Conservation (phyloP, 805 yeast genomes). For the Candida chauliodis region DNA sequence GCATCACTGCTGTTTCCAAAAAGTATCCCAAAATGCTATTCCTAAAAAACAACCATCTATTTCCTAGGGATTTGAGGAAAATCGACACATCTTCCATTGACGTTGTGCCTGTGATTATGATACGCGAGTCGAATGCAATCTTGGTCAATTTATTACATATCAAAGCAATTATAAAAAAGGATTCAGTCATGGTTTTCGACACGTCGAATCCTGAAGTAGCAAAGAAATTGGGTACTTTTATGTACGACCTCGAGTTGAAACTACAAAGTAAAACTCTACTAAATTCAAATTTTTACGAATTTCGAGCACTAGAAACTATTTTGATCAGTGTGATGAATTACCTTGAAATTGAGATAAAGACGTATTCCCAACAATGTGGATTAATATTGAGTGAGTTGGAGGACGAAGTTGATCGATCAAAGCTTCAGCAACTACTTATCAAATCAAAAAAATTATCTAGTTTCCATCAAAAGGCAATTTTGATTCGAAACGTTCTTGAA, state of each 20-base stretch:
- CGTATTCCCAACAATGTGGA: slow-evolving; percentile 57
- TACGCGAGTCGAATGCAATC: slow-evolving; percentile 68
- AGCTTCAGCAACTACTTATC: slow-evolving; percentile 67
- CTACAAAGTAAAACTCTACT: slow-evolving; percentile 39
- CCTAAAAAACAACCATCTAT: slow-evolving; percentile 64
- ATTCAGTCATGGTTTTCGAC: slow-evolving; percentile 81
- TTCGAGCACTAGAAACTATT: slow-evolving; percentile 78
- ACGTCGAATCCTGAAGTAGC: slow-evolving; percentile 67
- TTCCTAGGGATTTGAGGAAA: slow-evolving; percentile 83
- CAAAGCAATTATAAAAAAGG: slow-evolving; percentile 80
- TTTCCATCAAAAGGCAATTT: slow-evolving; percentile 69
- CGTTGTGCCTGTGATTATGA: slow-evolving; percentile 85
- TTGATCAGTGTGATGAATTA: slow-evolving; percentile 76
- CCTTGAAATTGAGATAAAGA: slow-evolving; percentile 69
- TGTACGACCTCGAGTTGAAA: slow-evolving; percentile 81
- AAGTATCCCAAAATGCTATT: slow-evolving; percentile 73
- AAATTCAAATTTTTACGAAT: slow-evolving; percentile 50
- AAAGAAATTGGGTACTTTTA: slow-evolving; percentile 65
- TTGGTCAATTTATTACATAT: slow-evolving; percentile 82
- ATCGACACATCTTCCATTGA: slow-evolving; percentile 73
- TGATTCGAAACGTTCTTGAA: slow-evolving; percentile 78
- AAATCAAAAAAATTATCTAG: slow-evolving; percentile 67
- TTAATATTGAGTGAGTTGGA: slow-evolving; percentile 67
- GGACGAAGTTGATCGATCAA: slow-evolving; percentile 72
- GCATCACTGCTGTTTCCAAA: slow-evolving; percentile 63